Evolutionary conservation across 2,329 filamentous ascomycete genomes (phyloP), one percentile per base, ranked within the genome.

Genomic region (Colletotrichum sp.): DNA sequence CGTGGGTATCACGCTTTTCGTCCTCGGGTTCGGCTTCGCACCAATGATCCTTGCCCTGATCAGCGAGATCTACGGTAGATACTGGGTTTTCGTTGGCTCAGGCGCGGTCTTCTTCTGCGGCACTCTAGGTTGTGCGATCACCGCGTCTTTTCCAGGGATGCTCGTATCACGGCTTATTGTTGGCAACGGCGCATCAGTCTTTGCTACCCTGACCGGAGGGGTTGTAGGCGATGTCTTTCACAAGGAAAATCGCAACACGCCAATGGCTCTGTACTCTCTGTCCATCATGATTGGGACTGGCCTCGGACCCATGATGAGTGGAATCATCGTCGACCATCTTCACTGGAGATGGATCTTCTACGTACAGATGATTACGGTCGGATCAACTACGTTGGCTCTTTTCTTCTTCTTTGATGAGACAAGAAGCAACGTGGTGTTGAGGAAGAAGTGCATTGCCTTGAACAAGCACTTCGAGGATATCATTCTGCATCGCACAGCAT

Each of bases 11-110:
- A 93, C 93, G 0, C 83, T 88, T 0, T 94, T 93, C 82, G 93
- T 92, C 7, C 81, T 85, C 60, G 92, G 92, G 0, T 95, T 95
- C 78, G 93, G 87, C 2, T 83, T 93, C 63, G 90, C 92, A 0
- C 93, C 93, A 0, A 94, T 94, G 92, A 84, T 93, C 5, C 85
- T 94, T 1, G 93, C 93, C 0, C 93, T 93, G 0, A 91, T 94
- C 72, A 92, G 90, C 3, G 93, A 94, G 80, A 90, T 91, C 77
- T 88, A 92, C 28, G 82, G 82, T 2, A 75, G 83, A 57, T 83
- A 83, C 70, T 82, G 80, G 78, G 79, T 83, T 2, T 81, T 83
- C 66, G 78, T 81, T 1, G 80, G 75, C 1, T 81, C 82, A 0
- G 84, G 84, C 0, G 78, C 82, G 1, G 75, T 81, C 9, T 84